These are phyloP conservation scores for Jamesozyma lodderae DNA, from an alignment of 805 yeast species.

Conservation along the genomic window DNA sequence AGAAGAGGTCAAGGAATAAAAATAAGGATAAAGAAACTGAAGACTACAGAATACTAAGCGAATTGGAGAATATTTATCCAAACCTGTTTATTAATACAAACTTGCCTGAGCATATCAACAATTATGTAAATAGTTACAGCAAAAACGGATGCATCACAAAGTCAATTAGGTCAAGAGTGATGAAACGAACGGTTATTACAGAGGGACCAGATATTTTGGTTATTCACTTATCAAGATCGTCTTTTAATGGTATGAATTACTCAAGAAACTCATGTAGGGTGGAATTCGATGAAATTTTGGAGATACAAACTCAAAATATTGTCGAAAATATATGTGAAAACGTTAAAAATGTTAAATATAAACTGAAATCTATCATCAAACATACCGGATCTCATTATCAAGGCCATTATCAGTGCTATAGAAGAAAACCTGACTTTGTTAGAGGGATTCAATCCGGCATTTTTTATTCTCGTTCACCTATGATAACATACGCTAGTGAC, in stretches of 20 bases:
- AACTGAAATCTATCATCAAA: conserved; percentile 62
- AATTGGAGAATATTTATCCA: conserved; percentile 31
- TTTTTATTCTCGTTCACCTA: conserved; percentile 28
- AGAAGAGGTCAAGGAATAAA: conserved; percentile 12
- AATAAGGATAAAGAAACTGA: conserved; percentile 11
- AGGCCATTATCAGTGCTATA: conserved; percentile 88
- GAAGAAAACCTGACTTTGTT: conserved; percentile 55
- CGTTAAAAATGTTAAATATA: conserved; percentile 37
- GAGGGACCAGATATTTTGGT: conserved; percentile 64
- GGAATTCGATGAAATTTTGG: conserved; percentile 49
- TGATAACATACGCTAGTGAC: conserved; percentile 6
- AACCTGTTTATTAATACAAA: conserved; percentile 55
- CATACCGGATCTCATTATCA: conserved; percentile 83
- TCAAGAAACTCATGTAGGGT: conserved; percentile 72
- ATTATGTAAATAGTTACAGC: conserved; percentile 40
- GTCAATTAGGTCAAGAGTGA: conserved; percentile 52
- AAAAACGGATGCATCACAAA: conserved; percentile 37
- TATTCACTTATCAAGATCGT: conserved; percentile 80
- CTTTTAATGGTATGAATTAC: conserved; percentile 56
- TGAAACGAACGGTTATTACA: conserved; percentile 51
- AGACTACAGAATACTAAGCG: conserved; percentile 27
- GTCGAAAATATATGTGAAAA: conserved; percentile 13
- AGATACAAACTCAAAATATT: conserved; percentile 33
- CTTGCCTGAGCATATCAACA: conserved; percentile 41
- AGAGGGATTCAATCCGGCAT: conserved; percentile 21